These are phyloP conservation scores for Blastobotrys niveus DNA, from an alignment of 1,139 yeast species.

Conservation along the genomic window DNA sequence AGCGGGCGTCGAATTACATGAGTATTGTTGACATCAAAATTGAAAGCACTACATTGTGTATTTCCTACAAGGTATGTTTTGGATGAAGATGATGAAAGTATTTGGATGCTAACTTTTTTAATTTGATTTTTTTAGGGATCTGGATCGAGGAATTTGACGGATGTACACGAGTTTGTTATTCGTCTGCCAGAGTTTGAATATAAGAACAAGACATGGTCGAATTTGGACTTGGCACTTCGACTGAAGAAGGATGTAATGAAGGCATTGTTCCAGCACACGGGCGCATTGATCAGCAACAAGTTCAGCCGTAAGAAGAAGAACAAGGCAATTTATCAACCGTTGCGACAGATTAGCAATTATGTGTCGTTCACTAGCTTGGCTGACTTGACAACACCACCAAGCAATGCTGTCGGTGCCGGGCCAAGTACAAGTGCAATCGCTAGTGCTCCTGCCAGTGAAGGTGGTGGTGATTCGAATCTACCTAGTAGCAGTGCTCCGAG, in stretches of 20 bases:
- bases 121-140: slow-evolving; percentile 46
- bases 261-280: slow-evolving; percentile 67
- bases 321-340: slow-evolving; percentile 20
- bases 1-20: slow-evolving; percentile 60
- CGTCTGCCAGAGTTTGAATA: slow-evolving; percentile 62
- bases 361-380: slow-evolving; percentile 33
- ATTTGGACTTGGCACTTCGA: slow-evolving; percentile 60
- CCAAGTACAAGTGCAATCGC: not conserved
- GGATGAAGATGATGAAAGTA: too few species aligned
- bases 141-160: slow-evolving; percentile 58
- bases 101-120: slow-evolving; percentile 6
- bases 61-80: slow-evolving; percentile 54
- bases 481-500: not conserved
- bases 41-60: slow-evolving; percentile 47
- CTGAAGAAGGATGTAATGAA: slow-evolving; percentile 60
- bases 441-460: not conserved
- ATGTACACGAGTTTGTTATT: slow-evolving; percentile 63
- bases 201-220: slow-evolving; percentile 69
- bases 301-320: slow-evolving; percentile 39
- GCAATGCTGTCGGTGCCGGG: not conserved
- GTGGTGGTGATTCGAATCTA: too few species aligned
- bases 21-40: slow-evolving; percentile 58
- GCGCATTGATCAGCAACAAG: slow-evolving; percentile 74
- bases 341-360: slow-evolving; percentile 34
- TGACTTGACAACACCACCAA: slow-evolving; percentile 21